These are phyloP conservation scores for Fraxinus americana DNA, from an alignment of 257 asterid species.

Conservation along the genomic window DNA sequence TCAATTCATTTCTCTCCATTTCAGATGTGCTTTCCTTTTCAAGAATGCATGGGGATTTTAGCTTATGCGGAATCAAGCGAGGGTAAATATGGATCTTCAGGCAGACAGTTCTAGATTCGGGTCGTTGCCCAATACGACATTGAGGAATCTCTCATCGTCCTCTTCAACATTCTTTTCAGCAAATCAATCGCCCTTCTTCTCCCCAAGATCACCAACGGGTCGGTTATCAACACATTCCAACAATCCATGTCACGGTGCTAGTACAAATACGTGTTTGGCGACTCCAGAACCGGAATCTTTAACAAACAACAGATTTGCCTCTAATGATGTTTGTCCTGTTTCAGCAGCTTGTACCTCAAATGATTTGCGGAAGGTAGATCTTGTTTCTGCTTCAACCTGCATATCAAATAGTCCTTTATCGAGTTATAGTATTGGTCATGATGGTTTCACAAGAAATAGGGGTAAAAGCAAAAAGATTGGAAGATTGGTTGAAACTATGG, in stretches of 20 bases:
- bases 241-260: slow-evolving; percentile 24
- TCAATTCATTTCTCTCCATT: slow-evolving; percentile 25
- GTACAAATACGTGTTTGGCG: slow-evolving; percentile 33
- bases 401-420: slow-evolving; percentile 48
- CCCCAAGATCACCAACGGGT: slow-evolving; percentile 57
- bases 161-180: slow-evolving; percentile 95
- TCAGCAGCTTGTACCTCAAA: slow-evolving; percentile 39
- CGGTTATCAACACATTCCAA: slow-evolving; percentile 30
- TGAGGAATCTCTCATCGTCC: slow-evolving; percentile 84
- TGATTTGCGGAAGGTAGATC: slow-evolving; percentile 49
- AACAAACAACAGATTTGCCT: slow-evolving; percentile 32
- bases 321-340: slow-evolving; percentile 41
- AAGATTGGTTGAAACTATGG: slow-evolving; percentile 46
- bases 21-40: slow-evolving; percentile 37
- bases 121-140: slow-evolving; percentile 55
- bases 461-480: slow-evolving; percentile 49
- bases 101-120: slow-evolving; percentile 64
- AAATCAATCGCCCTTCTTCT: slow-evolving; percentile 74
- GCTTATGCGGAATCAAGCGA: slow-evolving; percentile 40
- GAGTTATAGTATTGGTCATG: slow-evolving; percentile 43
- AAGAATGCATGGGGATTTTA: slow-evolving; percentile 40
- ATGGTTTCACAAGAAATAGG: slow-evolving; percentile 41
- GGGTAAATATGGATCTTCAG: slow-evolving; percentile 58
- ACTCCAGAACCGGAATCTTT: slow-evolving; percentile 41
- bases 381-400: slow-evolving; percentile 56